These are phyloP conservation scores for Backusella circina DNA, from an alignment of 192 early-diverging fungal species.

Conservation along the genomic window DNA sequence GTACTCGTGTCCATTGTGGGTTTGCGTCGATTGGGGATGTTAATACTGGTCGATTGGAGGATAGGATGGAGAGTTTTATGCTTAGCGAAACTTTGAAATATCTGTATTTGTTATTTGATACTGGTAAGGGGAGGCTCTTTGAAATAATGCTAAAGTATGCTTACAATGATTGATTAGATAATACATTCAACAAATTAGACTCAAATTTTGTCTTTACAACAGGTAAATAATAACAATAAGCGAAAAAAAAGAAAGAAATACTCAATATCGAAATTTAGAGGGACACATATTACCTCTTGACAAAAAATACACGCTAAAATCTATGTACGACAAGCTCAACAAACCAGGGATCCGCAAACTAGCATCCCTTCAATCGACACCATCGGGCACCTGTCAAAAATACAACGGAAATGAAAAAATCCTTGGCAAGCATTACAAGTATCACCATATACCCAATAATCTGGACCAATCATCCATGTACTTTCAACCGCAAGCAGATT, in stretches of 20 bases:
- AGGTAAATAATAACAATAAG: conserved; percentile 30
- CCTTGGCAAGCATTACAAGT: background rate
- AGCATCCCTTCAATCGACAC: background rate
- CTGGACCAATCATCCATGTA: conserved; percentile 36
- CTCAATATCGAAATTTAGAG: conserved; percentile 28
- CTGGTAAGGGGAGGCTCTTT: conserved; percentile 37
- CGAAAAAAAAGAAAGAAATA: background rate
- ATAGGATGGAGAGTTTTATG: conserved; percentile 94
- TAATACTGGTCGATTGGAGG: conserved; percentile 56
- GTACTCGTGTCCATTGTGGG: conserved; percentile 73
- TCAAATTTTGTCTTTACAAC: conserved; percentile 89
- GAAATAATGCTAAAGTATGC: background rate
- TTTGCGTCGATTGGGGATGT: conserved; percentile 75
- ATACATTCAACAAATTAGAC: conserved; percentile 66
- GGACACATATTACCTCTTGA: conserved; percentile 54
- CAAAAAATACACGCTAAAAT: conserved; percentile 13
- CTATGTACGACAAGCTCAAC: background rate
- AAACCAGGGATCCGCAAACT: background rate
- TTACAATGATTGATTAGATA: background rate
- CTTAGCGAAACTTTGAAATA: conserved; percentile 96
- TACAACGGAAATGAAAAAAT: background rate
- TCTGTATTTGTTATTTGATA: conserved; percentile 93
- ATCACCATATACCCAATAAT: background rate
- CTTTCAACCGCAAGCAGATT: conserved; percentile 46
- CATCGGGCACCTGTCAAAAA: background rate